Percentiles rank a stretch among this genome's conserved stretches.
phyloP scores from a whole-genome alignment of 306 rosid genomes.

The Lathyrus tuberosus region DNA sequence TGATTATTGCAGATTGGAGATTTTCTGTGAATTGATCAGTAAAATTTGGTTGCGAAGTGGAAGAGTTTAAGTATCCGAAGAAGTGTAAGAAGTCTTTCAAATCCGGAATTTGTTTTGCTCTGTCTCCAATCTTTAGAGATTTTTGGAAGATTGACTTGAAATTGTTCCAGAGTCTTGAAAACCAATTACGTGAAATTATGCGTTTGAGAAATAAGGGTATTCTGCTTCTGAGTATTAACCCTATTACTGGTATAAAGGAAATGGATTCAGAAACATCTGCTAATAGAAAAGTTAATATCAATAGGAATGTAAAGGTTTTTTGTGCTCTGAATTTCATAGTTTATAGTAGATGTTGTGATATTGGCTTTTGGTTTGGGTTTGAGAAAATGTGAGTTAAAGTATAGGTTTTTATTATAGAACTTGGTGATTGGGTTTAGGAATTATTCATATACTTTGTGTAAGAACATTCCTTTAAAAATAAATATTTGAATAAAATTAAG shows the following conservation, averaged over 20 bases:
- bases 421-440: too few relatives aligned
- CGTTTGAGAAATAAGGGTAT: not conserved
- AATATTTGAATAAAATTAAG: too few relatives aligned
- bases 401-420: too few relatives aligned
- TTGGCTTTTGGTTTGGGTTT: too few relatives aligned
- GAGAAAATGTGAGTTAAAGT: too few relatives aligned
- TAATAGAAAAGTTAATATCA: not conserved
- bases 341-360: too few relatives aligned
- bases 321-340: not conserved
- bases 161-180: constrained; percentile 15
- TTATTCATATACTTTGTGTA: too few relatives aligned
- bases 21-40: not conserved
- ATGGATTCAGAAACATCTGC: too few relatives aligned
- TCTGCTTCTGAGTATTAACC: not conserved
- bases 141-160: constrained; percentile 16
- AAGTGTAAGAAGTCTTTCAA: constrained; percentile 20
- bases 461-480: too few relatives aligned
- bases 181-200: not conserved
- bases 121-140: constrained; percentile 16
- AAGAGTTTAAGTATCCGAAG: constrained; percentile 19
- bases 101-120: not conserved
- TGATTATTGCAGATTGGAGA: not conserved
- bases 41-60: not conserved
- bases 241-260: too few relatives aligned
- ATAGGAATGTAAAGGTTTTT: not conserved